phyloP scores from a whole-genome alignment of 495 filamentous ascomycete species.

The Haplographium delicatum region DNA sequence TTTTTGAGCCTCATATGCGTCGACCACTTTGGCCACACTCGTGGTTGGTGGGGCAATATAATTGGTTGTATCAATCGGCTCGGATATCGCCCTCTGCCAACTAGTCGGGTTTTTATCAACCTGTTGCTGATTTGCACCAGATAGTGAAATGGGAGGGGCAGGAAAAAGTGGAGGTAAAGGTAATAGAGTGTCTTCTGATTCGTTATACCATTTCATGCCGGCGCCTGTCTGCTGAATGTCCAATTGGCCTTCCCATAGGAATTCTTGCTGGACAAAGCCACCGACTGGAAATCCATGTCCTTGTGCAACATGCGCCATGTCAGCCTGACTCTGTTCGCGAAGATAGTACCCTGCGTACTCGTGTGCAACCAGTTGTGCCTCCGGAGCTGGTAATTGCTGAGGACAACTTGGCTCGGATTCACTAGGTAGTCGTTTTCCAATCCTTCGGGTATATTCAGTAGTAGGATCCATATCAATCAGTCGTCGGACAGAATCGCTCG shows the following conservation, averaged over 20 bases:
- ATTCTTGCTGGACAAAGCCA: background rate
- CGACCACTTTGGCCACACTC: too few species aligned
- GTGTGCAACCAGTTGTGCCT: slow-evolving; percentile 4
- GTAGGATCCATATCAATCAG: too few species aligned
- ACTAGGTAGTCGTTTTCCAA: too few species aligned
- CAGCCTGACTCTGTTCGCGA: background rate
- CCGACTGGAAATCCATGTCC: slow-evolving; percentile 5
- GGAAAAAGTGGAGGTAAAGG: background rate
- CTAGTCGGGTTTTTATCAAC: background rate
- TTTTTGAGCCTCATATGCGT: too few species aligned
- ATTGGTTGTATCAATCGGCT: background rate
- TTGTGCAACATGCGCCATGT: background rate
- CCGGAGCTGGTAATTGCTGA: background rate
- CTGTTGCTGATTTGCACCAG: background rate
- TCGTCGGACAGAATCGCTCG: too few species aligned
- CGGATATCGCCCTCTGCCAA: background rate
- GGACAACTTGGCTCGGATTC: background rate
- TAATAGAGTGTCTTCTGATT: background rate
- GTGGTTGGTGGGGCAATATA: background rate
- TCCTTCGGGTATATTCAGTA: too few species aligned
- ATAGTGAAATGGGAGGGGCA: background rate
- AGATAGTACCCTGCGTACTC: slow-evolving; percentile 14
- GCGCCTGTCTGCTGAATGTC: slow-evolving; percentile 8
- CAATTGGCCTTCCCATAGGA: background rate
- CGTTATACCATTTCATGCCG: slow-evolving; percentile 18